A percentile compares a stretch with the other conserved stretches of the same genome.
Evolutionary conservation across 73 alveolate species (phyloP).

Genomic region (Paramecium bursaria): DNA sequence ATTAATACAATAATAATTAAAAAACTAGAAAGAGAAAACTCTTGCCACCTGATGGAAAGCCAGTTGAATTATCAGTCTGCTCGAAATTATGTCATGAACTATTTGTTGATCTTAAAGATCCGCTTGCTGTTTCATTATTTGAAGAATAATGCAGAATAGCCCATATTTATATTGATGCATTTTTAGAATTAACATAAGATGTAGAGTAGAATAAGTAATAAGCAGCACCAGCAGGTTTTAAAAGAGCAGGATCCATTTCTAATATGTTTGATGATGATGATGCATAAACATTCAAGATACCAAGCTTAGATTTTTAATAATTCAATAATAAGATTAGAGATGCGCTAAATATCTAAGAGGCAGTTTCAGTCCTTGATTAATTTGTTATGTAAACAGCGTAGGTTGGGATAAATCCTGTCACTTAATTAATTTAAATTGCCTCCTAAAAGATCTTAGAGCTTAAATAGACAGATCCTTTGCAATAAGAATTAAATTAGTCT

Average conservation of each 20-base stretch:
- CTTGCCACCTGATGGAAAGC: conserved; percentile 56
- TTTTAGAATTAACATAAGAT: conserved; percentile 7
- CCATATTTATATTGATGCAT: conserved; percentile 7
- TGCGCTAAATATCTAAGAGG: not conserved
- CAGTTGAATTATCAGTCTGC: conserved; percentile 45
- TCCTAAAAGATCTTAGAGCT: conserved; percentile 17
- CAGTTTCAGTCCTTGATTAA: conserved; percentile 32
- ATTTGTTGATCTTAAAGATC: not conserved
- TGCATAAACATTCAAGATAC: conserved; percentile 10
- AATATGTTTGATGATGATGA: conserved; percentile 33
- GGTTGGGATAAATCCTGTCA: conserved; percentile 41
- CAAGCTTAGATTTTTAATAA: not conserved
- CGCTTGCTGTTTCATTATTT: not conserved
- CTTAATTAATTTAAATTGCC: conserved; percentile 36
- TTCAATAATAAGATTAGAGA: conserved; percentile 23
- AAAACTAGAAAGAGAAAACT: conserved; percentile 28
- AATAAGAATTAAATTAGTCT: not conserved
- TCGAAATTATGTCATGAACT: conserved; percentile 51
- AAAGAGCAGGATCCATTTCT: conserved; percentile 21
- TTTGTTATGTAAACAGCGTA: not conserved
- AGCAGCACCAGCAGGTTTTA: not conserved
- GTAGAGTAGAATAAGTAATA: not conserved
- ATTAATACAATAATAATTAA: not conserved
- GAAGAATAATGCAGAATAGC: not conserved
- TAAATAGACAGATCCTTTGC: conserved; percentile 29